phyloP scores from a whole-genome alignment of 805 yeast species.

The Nakazawaea siamensis region DNA sequence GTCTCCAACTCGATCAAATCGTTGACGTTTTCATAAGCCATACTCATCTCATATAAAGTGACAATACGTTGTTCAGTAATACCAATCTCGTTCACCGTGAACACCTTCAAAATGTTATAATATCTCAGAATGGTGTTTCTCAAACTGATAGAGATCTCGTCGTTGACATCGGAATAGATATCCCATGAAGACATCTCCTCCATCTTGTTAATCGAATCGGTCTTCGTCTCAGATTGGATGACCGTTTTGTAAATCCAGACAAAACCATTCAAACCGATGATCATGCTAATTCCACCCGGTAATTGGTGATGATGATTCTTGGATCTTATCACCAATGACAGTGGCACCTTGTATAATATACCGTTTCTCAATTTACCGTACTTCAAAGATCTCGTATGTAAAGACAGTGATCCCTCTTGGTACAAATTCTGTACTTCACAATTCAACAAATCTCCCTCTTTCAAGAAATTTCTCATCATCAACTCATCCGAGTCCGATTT shows the following conservation, averaged over 20 bases:
- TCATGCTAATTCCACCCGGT: conserved; percentile 91
- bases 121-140: conserved; percentile 79
- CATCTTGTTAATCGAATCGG: conserved; percentile 66
- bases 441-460: conserved; percentile 92
- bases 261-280: conserved; percentile 91
- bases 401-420: conserved; percentile 84
- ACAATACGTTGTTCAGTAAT: conserved; percentile 75
- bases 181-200: conserved; percentile 90
- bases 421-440: conserved; percentile 92
- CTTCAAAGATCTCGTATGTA: conserved; percentile 91
- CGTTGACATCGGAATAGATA: conserved; percentile 87
- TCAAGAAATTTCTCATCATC: conserved; percentile 88
- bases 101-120: conserved; percentile 72
- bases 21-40: conserved; percentile 67
- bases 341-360: conserved; percentile 69
- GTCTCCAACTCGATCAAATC: conserved; percentile 61
- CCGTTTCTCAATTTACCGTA: conserved; percentile 96
- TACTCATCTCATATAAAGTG: conserved; percentile 83
- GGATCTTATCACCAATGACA: conserved; percentile 74
- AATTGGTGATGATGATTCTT: conserved; percentile 80
- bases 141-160: conserved; percentile 49
- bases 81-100: conserved; percentile 80
- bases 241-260: conserved; percentile 81
- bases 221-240: conserved; percentile 11
- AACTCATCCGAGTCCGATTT: conserved; percentile 93